These are phyloP conservation scores for Oryza rufipogon DNA, from an alignment of 176 grass and related monocot species.

Conservation along the genomic window DNA sequence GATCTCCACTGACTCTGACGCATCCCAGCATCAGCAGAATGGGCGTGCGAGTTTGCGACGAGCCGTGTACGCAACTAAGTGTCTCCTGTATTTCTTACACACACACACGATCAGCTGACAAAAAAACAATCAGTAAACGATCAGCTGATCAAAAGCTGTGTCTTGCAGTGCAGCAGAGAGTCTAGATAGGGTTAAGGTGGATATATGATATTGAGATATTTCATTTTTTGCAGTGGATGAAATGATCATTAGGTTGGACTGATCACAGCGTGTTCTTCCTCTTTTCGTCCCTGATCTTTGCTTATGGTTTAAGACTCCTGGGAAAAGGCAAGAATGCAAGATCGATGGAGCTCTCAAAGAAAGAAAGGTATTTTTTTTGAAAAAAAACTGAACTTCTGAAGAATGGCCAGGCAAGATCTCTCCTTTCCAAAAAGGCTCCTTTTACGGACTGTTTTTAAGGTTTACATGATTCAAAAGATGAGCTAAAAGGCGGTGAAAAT, in stretches of 20 bases:
- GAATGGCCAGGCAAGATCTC: conserved; percentile 26
- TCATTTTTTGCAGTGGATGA: background rate
- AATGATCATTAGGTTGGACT: background rate
- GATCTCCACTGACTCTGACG: background rate
- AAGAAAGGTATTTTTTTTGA: background rate
- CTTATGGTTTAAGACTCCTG: conserved; percentile 36
- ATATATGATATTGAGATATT: background rate
- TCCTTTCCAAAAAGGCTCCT: conserved; percentile 5
- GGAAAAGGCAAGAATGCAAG: conserved; percentile 1
- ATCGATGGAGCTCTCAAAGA: background rate
- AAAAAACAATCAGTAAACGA: too few relatives aligned
- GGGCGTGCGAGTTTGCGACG: background rate
- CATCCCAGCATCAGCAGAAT: background rate
- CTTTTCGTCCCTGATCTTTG: conserved; percentile 30
- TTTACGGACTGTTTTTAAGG: conserved; percentile 30
- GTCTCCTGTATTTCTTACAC: background rate
- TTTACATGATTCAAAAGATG: background rate
- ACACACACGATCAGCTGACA: background rate
- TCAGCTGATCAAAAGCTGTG: background rate
- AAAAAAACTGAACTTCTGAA: background rate
- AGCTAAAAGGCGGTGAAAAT: background rate
- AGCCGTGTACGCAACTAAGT: conserved; percentile 51
- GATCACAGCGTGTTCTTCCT: background rate
- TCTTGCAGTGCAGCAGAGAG: background rate
- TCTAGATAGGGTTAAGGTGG: background rate